Evolutionary conservation across 768 basidiomycete genomes (phyloP), one percentile per base, ranked within the genome.

Genomic region (Rhizopogon salebrosus): DNA sequence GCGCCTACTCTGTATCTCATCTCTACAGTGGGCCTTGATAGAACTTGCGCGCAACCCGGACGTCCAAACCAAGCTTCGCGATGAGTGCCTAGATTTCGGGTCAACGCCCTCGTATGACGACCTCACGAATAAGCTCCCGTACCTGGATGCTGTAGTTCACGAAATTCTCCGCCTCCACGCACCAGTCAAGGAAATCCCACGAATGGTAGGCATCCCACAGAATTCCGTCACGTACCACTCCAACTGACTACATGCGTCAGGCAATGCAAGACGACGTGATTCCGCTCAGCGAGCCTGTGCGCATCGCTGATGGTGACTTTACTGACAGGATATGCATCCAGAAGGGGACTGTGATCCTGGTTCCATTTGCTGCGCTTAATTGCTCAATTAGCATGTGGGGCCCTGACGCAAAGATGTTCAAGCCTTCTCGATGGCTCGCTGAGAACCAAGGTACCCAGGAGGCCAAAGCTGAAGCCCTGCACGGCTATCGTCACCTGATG

Each of bases 371-470:
- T 18, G 60, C 59, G 42, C 66, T 80, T 27, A 79, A 82, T 60
- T 60, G 64, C 7, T 70, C 73, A 0, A 56, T 63, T 31, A 60
- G 49, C 4, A 55, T 78, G 20, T 82, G 79, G 77, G 80, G 80
- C 5, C 49, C 64, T 2, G 71, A 75, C 38, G 73, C 76, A 26
- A 70, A 66, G 34, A 61, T 64, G 20, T 79, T 78, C 60, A 64
- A 62, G 4, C 78, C 76, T 6, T 67, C 70, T 46, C 69, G 77
- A 3, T 80, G 78, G 77, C 54, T 75, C 9, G 52, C 58, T 6
- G 63, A 62, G 14, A 56, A 37, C 6, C 70, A 70, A 1, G 57
- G 67, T 6, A 57, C 63, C 6, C 45, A 3, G 3, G 7, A 3
- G 14, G 55, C 56, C 31, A 53, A 58, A 26, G 72, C 70, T 6